phyloP scores from a whole-genome alignment of 495 filamentous ascomycete genomes.

The Talaromyces ruber region DNA sequence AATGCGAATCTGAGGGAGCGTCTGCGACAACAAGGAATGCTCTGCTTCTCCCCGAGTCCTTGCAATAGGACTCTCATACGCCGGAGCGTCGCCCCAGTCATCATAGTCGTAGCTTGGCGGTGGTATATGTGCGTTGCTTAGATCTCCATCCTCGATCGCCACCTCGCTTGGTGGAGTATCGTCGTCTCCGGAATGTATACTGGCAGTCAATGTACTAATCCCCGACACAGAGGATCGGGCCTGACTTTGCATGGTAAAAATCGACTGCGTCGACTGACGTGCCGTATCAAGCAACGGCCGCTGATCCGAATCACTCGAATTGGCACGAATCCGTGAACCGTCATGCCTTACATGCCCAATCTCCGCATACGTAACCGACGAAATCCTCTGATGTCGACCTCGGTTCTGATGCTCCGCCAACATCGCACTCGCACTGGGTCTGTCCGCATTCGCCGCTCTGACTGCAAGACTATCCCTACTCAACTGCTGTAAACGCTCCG shows the following conservation, averaged over 20 bases:
- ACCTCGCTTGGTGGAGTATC: slow-evolving; percentile 20
- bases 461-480: slow-evolving; percentile 30
- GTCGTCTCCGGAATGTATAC: slow-evolving; percentile 14
- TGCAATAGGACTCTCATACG: slow-evolving; percentile 27
- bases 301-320: slow-evolving; percentile 68
- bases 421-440: slow-evolving; percentile 27
- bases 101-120: slow-evolving; percentile 38
- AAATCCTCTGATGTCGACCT: slow-evolving; percentile 65
- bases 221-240: slow-evolving; percentile 28
- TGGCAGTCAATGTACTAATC: slow-evolving; percentile 9
- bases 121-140: slow-evolving; percentile 25
- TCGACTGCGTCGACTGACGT: slow-evolving; percentile 17
- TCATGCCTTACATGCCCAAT: slow-evolving; percentile 83
- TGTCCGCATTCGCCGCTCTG: slow-evolving; percentile 18
- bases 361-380: slow-evolving; percentile 77
- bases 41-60: slow-evolving; percentile 11
- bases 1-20: slow-evolving; percentile 32
- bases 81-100: slow-evolving; percentile 43
- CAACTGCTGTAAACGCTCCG: slow-evolving; percentile 52
- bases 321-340: slow-evolving; percentile 75
- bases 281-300: slow-evolving; percentile 66
- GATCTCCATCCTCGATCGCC: slow-evolving; percentile 25
- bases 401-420: slow-evolving; percentile 61
- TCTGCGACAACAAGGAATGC: slow-evolving; percentile 16
- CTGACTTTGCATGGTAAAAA: slow-evolving; percentile 21